Evolutionary conservation across 768 basidiomycete species (phyloP).

Genomic region (Lyophyllum decastes): DNA sequence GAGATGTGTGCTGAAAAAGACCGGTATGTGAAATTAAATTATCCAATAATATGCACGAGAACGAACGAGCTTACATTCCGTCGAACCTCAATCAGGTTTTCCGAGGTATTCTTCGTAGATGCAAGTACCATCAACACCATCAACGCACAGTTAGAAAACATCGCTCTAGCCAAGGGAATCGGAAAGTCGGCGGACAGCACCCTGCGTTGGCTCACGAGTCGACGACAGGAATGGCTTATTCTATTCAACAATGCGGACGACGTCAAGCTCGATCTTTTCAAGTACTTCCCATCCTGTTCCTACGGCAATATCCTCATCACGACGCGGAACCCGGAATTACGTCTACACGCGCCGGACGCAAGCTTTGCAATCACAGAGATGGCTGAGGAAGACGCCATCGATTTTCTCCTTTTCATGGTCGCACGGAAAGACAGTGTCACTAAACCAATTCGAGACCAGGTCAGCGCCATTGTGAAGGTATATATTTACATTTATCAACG

Average conservation of each 20-base stretch:
- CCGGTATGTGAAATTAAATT: background rate
- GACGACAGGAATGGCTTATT: constrained; percentile 2
- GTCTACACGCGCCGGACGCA: background rate
- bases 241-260: no score
- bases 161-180: background rate
- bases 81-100: background rate
- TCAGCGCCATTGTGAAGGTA: background rate
- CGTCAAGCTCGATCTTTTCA: background rate
- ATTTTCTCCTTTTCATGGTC: background rate
- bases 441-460: background rate
- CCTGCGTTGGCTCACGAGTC: background rate
- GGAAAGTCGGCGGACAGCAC: no score
- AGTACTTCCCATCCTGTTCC: background rate
- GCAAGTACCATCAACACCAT: no score
- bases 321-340: background rate
- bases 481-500: background rate
- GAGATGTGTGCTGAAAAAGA: background rate
- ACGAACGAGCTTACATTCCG: no score
- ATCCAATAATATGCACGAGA: no score
- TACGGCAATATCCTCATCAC: constrained; percentile 10
- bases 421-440: background rate
- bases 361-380: background rate
- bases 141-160: background rate
- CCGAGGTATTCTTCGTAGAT: no score
- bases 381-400: background rate